Evolutionary conservation across 2,329 filamentous ascomycete species (phyloP), one percentile per base, ranked within the genome.

Genomic region (Fusarium sp.): DNA sequence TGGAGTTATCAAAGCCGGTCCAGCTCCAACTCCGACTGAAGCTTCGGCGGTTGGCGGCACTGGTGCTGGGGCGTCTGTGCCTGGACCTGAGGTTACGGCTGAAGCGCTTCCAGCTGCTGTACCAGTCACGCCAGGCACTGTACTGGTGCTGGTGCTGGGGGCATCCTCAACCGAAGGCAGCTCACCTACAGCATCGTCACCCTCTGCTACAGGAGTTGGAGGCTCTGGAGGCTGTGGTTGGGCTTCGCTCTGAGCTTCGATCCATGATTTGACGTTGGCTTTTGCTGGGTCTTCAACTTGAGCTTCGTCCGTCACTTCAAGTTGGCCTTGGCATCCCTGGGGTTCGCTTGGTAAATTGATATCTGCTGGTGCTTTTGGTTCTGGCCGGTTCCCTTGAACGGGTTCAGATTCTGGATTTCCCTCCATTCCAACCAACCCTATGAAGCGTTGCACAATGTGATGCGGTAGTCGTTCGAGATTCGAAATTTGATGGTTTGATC

Each of bases 351-450:
- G 55, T 37, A 31, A 23, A 48, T 37, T 40, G 43, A 52, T 33
- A 36, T 67, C 43, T 51, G 59, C 50, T 40, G 49, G 39, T n/a
- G 20, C 53, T 35, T 46, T 48, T 52, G 42, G 25, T 37, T 51
- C 43, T 47, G 54, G 53, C 42, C 37, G 31, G 23, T 61, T 46
- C 62, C 67, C 53, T 55, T 35, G 59, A 25, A 51, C 57, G 49
- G 54, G 46, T 41, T 67, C 66, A 41, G 43, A 20, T 53, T 69
- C 66, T 67, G 60, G 39, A 68, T 72, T 72, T 67, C 58, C 69
- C 56, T 76, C 73, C 74, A 75, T 75, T 69, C 71, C 70, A 70
- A 17, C 21, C 43, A 56, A 33, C 41, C 41, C 41, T 62, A 36
- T 54, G 52, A 59, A 48, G 43, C 41, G 49, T 52, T 58, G 51